Base-by-base conservation (phyloP, 2,329 filamentous ascomycete genomes). In the Cladophialophora yegresii region DNA sequence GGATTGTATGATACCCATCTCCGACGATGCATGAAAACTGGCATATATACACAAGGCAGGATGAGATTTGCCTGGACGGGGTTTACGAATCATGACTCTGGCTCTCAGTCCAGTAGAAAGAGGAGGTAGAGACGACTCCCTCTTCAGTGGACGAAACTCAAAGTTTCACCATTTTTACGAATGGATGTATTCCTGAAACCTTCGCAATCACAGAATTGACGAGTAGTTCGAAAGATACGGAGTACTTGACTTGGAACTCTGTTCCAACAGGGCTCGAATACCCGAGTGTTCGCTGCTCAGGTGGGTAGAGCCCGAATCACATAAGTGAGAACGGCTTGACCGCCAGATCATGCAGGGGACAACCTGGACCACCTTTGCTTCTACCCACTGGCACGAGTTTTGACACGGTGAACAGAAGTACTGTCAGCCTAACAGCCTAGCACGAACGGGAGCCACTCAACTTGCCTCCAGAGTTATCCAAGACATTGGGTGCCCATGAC, bases 1-100 rank as follows among this genome's bases (percentile, higher is more conserved):
- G 51, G 51, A 62, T 40, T 50, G 16, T 56, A 55, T 62, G 59
- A 62, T 62, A 62, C 59, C 59, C 59, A 62, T 62, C 53, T 62
- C 59, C 43, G 43, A 58, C 43, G 40, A 47, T 22, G 23, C 40
- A 57, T 26, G 54, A 49, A 43, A 49, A 49, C 47, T 33, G 47
- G 47, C 47, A 50, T 50, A 50, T 50, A 50, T 50, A 50, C 47
- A 50, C 20, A 26, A 10, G 9, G 23, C 9, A 5, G 13, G 47
- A 28, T 23, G 23, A 50, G 8, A 50, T 10, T 50, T 13, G 51
- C 51, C 32, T 32, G 12, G 13, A 33, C n/a, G 28, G 28, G 28
- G 30, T 30, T 54, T 33, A 54, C 13, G 51, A 54, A 54, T 54
- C 23, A 54, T 28, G 51, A 54, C 28, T 10, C 16, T 32, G 50